Conservation (phyloP, 176 grass and related monocot species). For the Aechmea fasciata region DNA sequence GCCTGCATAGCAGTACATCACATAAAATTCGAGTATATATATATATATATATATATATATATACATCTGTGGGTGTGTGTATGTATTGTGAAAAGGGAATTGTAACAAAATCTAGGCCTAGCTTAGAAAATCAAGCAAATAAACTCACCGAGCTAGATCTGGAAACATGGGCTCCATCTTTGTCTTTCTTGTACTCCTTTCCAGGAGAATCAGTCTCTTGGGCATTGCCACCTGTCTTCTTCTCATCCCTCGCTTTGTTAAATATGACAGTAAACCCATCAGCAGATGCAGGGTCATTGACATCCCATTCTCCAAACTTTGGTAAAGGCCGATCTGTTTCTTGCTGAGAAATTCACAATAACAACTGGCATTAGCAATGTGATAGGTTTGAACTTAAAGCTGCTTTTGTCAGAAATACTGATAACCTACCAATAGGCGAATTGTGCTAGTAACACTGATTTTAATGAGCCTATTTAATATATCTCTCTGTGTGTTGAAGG, state of each 20-base stretch:
- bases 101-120: neutral
- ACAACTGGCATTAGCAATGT: neutral
- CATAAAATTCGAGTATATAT: neutral
- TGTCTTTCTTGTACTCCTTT: neutral
- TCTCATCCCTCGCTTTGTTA: constrained; percentile 20
- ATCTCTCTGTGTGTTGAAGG: too few relatives aligned
- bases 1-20: too few relatives aligned
- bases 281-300: constrained; percentile 23
- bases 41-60: neutral
- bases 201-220: neutral
- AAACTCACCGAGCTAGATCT: neutral
- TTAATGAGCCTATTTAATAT: too few relatives aligned
- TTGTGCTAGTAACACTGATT: neutral
- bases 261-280: constrained; percentile 28
- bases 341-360: constrained; percentile 8
- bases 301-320: constrained; percentile 30
- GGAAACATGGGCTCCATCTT: neutral
- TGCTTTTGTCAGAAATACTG: neutral
- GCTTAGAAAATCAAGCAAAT: neutral
- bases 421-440: neutral
- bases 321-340: constrained; percentile 14
- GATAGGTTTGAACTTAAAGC: neutral
- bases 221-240: constrained; percentile 13
- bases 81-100: neutral
- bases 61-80: too few relatives aligned